Evolutionary conservation across 1,284 basidiomycete genomes (phyloP), one percentile per base, ranked within the genome.

Genomic region (Ustilago hordei): DNA sequence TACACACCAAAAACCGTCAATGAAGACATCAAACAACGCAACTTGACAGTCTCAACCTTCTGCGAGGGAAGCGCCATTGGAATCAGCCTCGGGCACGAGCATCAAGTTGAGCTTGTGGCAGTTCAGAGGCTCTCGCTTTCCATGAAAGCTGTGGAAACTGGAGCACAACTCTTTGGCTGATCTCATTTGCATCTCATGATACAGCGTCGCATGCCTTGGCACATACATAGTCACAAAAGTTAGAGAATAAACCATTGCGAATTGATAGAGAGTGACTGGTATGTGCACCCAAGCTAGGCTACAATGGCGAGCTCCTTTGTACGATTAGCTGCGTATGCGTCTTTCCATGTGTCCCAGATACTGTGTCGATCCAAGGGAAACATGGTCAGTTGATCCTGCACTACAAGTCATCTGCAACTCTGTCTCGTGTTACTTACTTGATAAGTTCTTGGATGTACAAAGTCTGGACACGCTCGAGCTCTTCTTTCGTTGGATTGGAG

Each of bases 371-470:
- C 39, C 8, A 31, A 38, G 23, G 52, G 50, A 15, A 15, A 52
- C 31, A 32, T 11, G 23, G 38, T 56, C 35, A 56, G 38, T 31
- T 19, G 13, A 31, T 28, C n/a, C 17, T 55, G 9, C 38, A 8
- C 12, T 34, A 31, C 56, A 9, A 35, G 8, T 41, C 31, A 19
- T 56, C 17, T 12, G 48, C 31, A 6, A 34, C 6, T 7, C 8
- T 23, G 31, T 8, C 8, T 15, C 1, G 41, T 45, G 11, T 7
- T 8, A 59, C 82, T 75, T 69, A 74, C 80, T 75, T 72, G 60
- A 78, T 75, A 48, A 86, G 71, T 86, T 98, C 95, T 62, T 92
- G 92, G 73, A 99, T 98, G 86, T 99, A 99, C 73, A 90, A 87
- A 75, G 90, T 89, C 84, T 99, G 96, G 13, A 94, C 89, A 55